Evolutionary conservation across 371 early-diverging fungal genomes (phyloP).

Genomic region (Phascolomyces articulosus): DNA sequence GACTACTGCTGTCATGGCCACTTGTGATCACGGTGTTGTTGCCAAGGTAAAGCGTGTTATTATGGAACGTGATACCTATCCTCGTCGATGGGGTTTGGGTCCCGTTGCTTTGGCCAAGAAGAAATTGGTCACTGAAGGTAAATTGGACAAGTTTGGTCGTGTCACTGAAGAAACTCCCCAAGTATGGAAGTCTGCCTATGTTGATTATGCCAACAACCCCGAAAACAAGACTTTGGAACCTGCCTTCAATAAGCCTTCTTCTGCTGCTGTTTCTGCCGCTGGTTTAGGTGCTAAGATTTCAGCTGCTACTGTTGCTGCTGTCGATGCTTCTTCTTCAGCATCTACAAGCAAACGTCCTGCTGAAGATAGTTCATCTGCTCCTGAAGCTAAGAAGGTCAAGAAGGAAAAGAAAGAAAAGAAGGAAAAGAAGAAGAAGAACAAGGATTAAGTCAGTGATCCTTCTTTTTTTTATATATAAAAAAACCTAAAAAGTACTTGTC

Average conservation of each 20-base stretch:
- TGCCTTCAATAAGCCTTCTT: constrained; percentile 35
- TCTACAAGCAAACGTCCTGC: constrained; percentile 28
- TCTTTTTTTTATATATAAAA: not conserved
- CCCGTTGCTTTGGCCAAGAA: constrained; percentile 95
- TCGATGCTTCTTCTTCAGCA: constrained; percentile 23
- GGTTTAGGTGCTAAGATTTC: constrained; percentile 40
- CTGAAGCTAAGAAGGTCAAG: constrained; percentile 26
- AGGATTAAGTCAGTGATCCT: constrained; percentile 41
- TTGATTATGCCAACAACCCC: constrained; percentile 68
- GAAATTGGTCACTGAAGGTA: constrained; percentile 95
- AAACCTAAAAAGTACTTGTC: no score
- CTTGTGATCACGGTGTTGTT: constrained; percentile 91
- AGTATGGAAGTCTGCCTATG: constrained; percentile 74
- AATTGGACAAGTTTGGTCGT: constrained; percentile 96
- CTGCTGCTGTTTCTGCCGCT: constrained; percentile 40
- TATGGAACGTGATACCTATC: constrained; percentile 99
- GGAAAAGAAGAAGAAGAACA: constrained; percentile 48
- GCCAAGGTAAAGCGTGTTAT: constrained; percentile 99
- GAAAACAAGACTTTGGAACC: constrained; percentile 43
- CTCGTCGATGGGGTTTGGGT: constrained; percentile 97
- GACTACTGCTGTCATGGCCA: constrained; percentile 95
- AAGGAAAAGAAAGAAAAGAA: constrained; percentile 37
- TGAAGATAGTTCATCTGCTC: constrained; percentile 14
- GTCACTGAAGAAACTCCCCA: constrained; percentile 83
- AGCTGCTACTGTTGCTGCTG: constrained; percentile 36